phyloP scores from a whole-genome alignment of 2,329 filamentous ascomycete genomes.

The Aspergillus sp. region DNA sequence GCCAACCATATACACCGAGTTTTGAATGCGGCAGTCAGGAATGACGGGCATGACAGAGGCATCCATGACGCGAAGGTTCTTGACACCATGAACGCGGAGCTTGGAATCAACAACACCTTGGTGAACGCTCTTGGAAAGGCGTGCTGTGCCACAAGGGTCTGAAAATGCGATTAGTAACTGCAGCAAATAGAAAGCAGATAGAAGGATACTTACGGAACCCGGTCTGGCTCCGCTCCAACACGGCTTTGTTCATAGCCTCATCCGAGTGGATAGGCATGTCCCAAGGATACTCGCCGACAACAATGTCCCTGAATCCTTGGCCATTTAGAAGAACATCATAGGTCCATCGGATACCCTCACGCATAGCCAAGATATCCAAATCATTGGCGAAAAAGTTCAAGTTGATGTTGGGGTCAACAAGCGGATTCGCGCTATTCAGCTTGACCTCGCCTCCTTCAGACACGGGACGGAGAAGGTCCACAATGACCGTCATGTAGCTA shows the following conservation, averaged over 20 bases:
- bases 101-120: conserved; percentile 48
- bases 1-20: conserved; percentile 54
- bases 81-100: conserved; percentile 49
- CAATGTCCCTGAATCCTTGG: conserved; percentile 46
- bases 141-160: conserved; percentile 51
- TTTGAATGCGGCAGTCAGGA: conserved; percentile 53
- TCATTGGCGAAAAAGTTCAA: conserved; percentile 43
- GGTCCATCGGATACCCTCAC: conserved; percentile 51
- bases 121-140: conserved; percentile 46
- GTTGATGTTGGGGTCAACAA: conserved; percentile 37
- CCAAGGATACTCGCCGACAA: conserved; percentile 50
- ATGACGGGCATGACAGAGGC: conserved; percentile 51
- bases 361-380: conserved; percentile 51
- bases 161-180: neutral
- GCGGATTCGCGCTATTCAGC: conserved; percentile 33
- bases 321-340: conserved; percentile 53
- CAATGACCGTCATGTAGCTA: conserved; percentile 52
- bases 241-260: conserved; percentile 49
- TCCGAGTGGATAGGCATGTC: conserved; percentile 52
- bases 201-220: conserved; percentile 16
- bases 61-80: conserved; percentile 50
- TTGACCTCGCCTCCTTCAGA: conserved; percentile 37
- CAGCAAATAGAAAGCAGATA: neutral
- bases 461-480: conserved; percentile 44
- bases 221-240: conserved; percentile 55